These are phyloP conservation scores for Capsicum baccatum DNA, from an alignment of 257 asterid genomes.

Conservation along the genomic window DNA sequence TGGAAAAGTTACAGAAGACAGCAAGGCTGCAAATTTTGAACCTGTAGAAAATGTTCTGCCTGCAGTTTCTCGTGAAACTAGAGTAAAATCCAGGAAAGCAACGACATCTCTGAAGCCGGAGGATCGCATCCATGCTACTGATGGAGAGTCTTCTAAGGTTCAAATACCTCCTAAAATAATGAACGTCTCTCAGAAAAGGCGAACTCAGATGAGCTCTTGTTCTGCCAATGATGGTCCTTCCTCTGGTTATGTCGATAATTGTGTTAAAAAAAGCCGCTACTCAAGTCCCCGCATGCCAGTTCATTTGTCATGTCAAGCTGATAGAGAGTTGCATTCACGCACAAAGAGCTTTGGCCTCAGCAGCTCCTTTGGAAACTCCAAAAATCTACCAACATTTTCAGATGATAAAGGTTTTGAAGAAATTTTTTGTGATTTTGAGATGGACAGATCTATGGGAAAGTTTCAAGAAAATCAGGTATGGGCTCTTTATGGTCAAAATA, in stretches of 20 bases:
- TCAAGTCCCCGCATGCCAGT: slow-evolving; percentile 12
- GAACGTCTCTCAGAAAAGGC: slow-evolving; percentile 22
- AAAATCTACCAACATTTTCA: not conserved
- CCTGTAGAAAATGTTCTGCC: slow-evolving; percentile 28
- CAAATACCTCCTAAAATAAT: slow-evolving; percentile 39
- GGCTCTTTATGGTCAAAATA: slow-evolving; percentile 36
- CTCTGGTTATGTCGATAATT: not conserved
- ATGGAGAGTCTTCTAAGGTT: slow-evolving; percentile 18
- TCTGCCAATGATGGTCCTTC: not conserved
- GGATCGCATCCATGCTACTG: slow-evolving; percentile 32
- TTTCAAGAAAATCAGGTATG: slow-evolving; percentile 36
- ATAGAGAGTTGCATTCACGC: not conserved
- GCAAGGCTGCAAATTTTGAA: slow-evolving; percentile 27
- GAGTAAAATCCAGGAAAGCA: slow-evolving; percentile 28
- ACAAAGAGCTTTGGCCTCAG: not conserved
- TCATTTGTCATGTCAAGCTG: slow-evolving; percentile 25
- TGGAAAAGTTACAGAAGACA: slow-evolving; percentile 32
- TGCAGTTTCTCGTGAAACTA: slow-evolving; percentile 7
- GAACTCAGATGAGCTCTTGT: not conserved
- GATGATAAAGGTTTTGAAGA: slow-evolving; percentile 26
- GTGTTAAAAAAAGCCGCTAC: slow-evolving; percentile 4
- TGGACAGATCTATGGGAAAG: slow-evolving; percentile 26
- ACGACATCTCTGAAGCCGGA: slow-evolving; percentile 29
- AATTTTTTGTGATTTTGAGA: slow-evolving; percentile 26
- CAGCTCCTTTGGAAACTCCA: not conserved